Percentiles rank a stretch among this genome's conserved stretches.
Conservation (phyloP, 768 basidiomycete genomes). For the Phlebiopsis flavidoalba region DNA sequence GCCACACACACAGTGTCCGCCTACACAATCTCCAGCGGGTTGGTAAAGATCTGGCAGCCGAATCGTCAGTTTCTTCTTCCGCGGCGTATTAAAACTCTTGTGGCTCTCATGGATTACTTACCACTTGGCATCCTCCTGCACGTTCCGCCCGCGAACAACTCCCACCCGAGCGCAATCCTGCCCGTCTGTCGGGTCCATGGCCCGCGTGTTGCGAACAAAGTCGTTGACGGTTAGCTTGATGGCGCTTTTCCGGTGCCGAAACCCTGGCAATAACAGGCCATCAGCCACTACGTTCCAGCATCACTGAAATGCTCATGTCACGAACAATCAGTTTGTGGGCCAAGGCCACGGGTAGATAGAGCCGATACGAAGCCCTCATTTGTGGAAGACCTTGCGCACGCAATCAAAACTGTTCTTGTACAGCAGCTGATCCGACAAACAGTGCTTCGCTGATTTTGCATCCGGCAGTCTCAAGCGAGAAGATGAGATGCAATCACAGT, state of each 20-base stretch:
- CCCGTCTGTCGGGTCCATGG: conserved; percentile 96
- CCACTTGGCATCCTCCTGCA: conserved; percentile 97
- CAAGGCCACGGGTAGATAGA: conserved; percentile 96
- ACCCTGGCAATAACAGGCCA: conserved; percentile 46
- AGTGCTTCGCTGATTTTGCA: conserved; percentile 96
- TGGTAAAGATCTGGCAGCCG: conserved; percentile 79
- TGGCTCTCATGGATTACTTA: conserved; percentile 39
- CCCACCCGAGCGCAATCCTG: conserved; percentile 87
- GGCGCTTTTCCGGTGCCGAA: conserved; percentile 96
- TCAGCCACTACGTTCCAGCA: conserved; percentile 1
- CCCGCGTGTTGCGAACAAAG: conserved; percentile 70
- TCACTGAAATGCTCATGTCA: background rate
- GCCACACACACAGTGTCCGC: conserved; percentile 19
- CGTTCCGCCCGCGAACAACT: conserved; percentile 86
- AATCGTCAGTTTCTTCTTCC: background rate
- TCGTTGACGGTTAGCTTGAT: conserved; percentile 98
- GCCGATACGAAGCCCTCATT: conserved; percentile 91
- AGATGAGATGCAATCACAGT: conserved; percentile 36
- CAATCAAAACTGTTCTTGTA: conserved; percentile 98
- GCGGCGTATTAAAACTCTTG: background rate
- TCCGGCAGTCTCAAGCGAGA: conserved; percentile 34
- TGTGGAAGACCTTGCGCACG: conserved; percentile 86
- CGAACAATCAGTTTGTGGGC: conserved; percentile 88
- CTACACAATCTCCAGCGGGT: conserved; percentile 94
- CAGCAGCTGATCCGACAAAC: conserved; percentile 94